phyloP scores from a whole-genome alignment of 139 green algal species.

The Coelastrella sp. region DNA sequence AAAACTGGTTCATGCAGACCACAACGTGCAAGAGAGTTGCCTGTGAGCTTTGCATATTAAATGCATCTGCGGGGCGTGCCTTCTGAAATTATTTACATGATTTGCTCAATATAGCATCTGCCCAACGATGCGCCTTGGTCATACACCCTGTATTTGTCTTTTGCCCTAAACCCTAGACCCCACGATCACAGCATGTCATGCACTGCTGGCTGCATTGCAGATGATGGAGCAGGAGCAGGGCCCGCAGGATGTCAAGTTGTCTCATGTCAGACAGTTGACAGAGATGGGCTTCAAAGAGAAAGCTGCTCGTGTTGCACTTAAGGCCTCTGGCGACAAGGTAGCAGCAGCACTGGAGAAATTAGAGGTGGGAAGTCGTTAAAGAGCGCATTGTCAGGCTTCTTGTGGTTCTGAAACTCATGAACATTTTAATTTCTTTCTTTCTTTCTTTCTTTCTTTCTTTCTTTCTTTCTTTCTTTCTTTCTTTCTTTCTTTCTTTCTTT shows the following conservation, averaged over 20 bases:
- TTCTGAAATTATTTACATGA: too few species aligned
- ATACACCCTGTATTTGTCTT: neutral
- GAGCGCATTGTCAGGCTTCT: neutral
- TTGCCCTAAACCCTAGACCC: neutral
- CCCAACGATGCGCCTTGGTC: too few species aligned
- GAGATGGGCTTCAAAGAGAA: slow-evolving; percentile 48
- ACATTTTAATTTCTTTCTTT: too few species aligned
- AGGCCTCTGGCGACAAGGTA: slow-evolving; percentile 9
- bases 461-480: too few species aligned
- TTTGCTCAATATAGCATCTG: too few species aligned
- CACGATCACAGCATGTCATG: neutral
- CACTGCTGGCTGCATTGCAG: neutral
- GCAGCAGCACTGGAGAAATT: slow-evolving; percentile 19
- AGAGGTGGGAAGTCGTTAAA: neutral
- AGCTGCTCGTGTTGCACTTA: slow-evolving; percentile 15
- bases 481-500: too few species aligned
- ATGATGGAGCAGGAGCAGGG: slow-evolving; percentile 39
- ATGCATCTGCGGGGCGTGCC: too few species aligned
- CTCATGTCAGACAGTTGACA: neutral
- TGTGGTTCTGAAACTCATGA: neutral
- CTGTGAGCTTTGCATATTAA: too few species aligned
- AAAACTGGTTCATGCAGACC: neutral
- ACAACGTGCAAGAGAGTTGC: neutral
- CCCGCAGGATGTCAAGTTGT: slow-evolving; percentile 17
- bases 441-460: too few species aligned